Conservation (phyloP, 2,329 filamentous ascomycete genomes). For the Epichloe glyceriae region DNA sequence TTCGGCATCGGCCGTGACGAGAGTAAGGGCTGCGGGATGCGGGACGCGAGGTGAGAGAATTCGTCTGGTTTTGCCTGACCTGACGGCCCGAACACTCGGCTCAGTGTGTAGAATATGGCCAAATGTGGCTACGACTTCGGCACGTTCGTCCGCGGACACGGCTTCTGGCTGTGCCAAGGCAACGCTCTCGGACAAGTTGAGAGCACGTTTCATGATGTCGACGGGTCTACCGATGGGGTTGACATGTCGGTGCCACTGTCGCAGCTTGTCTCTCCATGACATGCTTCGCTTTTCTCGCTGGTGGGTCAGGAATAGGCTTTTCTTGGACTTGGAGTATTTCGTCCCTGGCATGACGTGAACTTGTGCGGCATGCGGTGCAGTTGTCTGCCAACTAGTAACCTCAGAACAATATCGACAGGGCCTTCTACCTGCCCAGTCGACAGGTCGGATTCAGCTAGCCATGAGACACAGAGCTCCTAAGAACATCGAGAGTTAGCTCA, state of each 20-base stretch:
- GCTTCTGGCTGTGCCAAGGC: background rate
- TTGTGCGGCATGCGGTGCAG: background rate
- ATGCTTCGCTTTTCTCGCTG: slow-evolving; percentile 20
- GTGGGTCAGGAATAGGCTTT: slow-evolving; percentile 11
- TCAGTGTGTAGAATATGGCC: slow-evolving; percentile 34
- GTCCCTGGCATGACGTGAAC: slow-evolving; percentile 12
- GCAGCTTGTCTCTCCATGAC: slow-evolving; percentile 22
- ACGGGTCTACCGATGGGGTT: slow-evolving; percentile 8
- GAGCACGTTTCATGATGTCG: background rate
- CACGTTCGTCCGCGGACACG: background rate
- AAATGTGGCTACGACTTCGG: slow-evolving; percentile 29
- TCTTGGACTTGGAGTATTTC: background rate
- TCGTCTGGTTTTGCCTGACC: slow-evolving; percentile 13
- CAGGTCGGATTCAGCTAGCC: slow-evolving; percentile 22
- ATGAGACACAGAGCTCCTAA: slow-evolving; percentile 26
- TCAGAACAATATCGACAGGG: slow-evolving; percentile 29
- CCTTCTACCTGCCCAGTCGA: slow-evolving; percentile 21
- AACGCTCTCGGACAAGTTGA: background rate
- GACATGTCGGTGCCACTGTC: slow-evolving; percentile 19
- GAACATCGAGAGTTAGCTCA: background rate
- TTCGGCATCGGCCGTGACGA: slow-evolving; percentile 20
- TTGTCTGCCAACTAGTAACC: slow-evolving; percentile 27
- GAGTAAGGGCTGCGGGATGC: slow-evolving; percentile 31
- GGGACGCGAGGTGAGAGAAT: slow-evolving; percentile 33
- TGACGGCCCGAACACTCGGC: slow-evolving; percentile 6